Base-by-base conservation (phyloP, 2,329 filamentous ascomycete genomes). In the Rhexocercosporidium sp. region DNA sequence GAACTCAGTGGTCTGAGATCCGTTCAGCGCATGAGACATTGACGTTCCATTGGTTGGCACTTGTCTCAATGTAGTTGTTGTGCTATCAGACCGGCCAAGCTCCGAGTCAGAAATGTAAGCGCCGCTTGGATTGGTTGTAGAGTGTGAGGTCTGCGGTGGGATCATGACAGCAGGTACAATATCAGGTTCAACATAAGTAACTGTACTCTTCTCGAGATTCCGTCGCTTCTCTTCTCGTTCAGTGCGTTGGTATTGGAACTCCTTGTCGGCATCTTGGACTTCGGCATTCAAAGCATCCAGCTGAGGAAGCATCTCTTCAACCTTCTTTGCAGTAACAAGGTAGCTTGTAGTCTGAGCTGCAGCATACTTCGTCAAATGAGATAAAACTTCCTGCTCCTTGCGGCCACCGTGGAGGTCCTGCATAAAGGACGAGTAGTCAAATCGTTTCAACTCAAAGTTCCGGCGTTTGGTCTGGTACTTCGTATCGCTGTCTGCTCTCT, bases 381-480 rank as follows among this genome's bases (percentile, higher is more conserved):
- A 98, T 34, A 99, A 81, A 4, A 99, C 92, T 78, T 99, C 96
- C 76, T 98, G 96, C 75, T 99, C 96, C 78, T 98, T 99, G 70
- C 96, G 90, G n/a, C 96, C 96, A 34, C 96, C 96, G 70, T 98
- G 96, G n/a, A 99, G 85, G 82, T 99, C 96, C 76, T 98, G 95
- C 92, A 99, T 97, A 77, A 98, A 99, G 16, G 93, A 97, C 3
- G 95, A 98, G 78, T 99, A 99, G 79, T 99, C 96, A 75, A 99
- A 99, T 11, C 96, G 90, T 82, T 97, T 97, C 66, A 99, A 85
- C 82, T 99, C 96, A 75, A 99, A 99, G 73, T 94, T 97, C 53
- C 93, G 90, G 72, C 94, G 88, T 82, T 98, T 98, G 54, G 86
- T 89, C 78, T 98, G 95, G 77, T 98, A 99, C 77, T 99, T 99